phyloP scores from a whole-genome alignment of 371 early-diverging fungal species.

The Mucor plumbeus region DNA sequence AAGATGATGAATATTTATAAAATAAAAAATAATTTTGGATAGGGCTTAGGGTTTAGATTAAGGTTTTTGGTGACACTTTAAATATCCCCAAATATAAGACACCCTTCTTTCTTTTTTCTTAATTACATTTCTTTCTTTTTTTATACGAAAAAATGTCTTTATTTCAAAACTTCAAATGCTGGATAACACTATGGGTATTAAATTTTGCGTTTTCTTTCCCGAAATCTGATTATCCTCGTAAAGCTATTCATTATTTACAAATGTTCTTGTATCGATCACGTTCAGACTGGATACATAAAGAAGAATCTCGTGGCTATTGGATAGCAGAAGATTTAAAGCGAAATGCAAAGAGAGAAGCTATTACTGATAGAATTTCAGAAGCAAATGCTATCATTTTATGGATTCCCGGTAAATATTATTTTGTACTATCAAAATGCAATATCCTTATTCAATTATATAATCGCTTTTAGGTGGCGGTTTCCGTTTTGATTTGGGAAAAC shows the following conservation, averaged over 20 bases:
- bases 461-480: conserved; percentile 44
- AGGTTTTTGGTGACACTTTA: background rate
- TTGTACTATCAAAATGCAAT: background rate
- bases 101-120: background rate
- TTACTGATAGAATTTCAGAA: conserved; percentile 36
- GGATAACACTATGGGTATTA: conserved; percentile 19
- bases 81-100: background rate
- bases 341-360: conserved; percentile 40
- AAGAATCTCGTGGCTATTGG: conserved; percentile 32
- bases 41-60: background rate
- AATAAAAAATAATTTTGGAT: background rate
- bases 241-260: conserved; percentile 16
- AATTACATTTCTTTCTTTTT: conserved; percentile 2
- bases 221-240: conserved; percentile 14
- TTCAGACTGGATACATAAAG: conserved; percentile 27
- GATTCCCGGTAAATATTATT: conserved; percentile 42
- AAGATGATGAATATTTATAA: conserved; percentile 14
- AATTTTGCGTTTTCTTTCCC: conserved; percentile 28
- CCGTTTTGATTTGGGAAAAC: conserved; percentile 36
- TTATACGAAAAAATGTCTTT: conserved; percentile 16
- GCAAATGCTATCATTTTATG: conserved; percentile 45
- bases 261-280: conserved; percentile 25
- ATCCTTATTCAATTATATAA: too few relatives aligned
- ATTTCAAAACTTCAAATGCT: conserved; percentile 22
- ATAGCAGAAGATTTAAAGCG: conserved; percentile 40